Base-by-base conservation (phyloP, 768 basidiomycete genomes). In the Hypholoma fasciculare region DNA sequence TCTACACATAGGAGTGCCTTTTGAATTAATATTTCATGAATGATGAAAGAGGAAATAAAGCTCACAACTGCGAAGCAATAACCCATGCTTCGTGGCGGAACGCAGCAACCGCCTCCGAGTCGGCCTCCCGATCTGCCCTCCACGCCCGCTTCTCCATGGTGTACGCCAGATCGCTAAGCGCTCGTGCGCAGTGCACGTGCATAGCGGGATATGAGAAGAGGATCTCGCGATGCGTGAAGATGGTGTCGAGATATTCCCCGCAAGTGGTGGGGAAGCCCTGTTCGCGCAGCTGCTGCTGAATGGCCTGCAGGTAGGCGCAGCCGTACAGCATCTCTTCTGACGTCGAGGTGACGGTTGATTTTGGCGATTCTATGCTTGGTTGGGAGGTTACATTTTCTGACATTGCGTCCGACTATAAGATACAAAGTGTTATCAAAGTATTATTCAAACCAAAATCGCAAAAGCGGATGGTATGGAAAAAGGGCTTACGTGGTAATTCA, bases 191-290 rank as follows among this genome's bases (percentile, higher is more conserved):
- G 34, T 82, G 80, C 57, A 60, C 71, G 74, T 92, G 90, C 11
- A 76, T 85, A 54, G 76, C 74, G 17, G 90, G 89, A 66, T 76
- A 86, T 9, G 86, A 81, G 61, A 72, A 75, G 60, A 87, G 77
- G 38, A 88, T 82, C 68, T 87, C 84, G 67, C 90, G 88, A 74
- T 92, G 90, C 0, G 85, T 84, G 72, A 90, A 89, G 65, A 92
- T 86, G 52, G 82, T 78, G 67, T 92, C 90, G 71, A 92, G 82
- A 67, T 90, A 92, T 58, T 82, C 88, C 64, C 89, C 89, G 73
- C 82, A 79, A 48, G 87, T 88, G 55, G 87, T 90, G 54, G 69
- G 70, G 60, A 74, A 82, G 44, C 71, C 54, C 46, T 54, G 54
- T 16, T 43, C 75, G 63, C 79, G 81, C 70, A 88, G 68, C 57